These are phyloP conservation scores for Xylaria sp. DNA, from an alignment of 2,329 filamentous ascomycete genomes.

Conservation along the genomic window DNA sequence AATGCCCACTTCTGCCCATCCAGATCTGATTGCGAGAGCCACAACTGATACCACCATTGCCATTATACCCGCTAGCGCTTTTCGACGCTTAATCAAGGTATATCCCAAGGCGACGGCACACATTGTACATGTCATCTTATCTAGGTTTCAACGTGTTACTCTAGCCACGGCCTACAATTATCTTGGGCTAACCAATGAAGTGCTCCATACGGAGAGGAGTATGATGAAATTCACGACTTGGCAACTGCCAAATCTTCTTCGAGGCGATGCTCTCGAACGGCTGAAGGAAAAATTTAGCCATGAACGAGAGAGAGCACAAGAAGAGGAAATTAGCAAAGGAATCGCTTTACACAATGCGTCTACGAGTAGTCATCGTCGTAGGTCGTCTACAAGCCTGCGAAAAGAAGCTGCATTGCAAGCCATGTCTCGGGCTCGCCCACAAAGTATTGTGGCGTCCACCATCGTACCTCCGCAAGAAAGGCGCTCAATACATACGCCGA, in stretches of 20 bases:
- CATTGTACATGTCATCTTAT: conserved; percentile 97
- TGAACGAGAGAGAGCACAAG: conserved; percentile 83
- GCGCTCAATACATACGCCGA: conserved; percentile 62
- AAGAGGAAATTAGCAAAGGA: conserved; percentile 87
- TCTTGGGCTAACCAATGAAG: conserved; percentile 89
- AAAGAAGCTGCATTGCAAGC: conserved; percentile 84
- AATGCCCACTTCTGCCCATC: conserved; percentile 82
- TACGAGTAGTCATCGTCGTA: conserved; percentile 70
- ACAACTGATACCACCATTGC: conserved; percentile 98
- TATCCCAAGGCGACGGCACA: conserved; percentile 97
- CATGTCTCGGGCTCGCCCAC: conserved; percentile 60
- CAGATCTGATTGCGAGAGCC: conserved; percentile 95
- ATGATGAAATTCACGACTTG: conserved; percentile 94
- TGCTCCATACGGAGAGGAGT: conserved; percentile 89
- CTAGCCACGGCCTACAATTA: conserved; percentile 95
- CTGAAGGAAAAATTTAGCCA: conserved; percentile 92
- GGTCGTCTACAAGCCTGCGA: conserved; percentile 78
- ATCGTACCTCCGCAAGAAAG: conserved; percentile 57
- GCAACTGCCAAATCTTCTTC: conserved; percentile 89
- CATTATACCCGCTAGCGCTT: conserved; percentile 96
- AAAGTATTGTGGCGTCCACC: conserved; percentile 56
- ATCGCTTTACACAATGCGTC: conserved; percentile 92
- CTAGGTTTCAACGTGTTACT: conserved; percentile 92
- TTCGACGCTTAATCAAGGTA: conserved; percentile 88
- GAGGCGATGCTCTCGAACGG: conserved; percentile 82